Conservation (phyloP, 1,139 yeast species). For the Diutina siamensis region DNA sequence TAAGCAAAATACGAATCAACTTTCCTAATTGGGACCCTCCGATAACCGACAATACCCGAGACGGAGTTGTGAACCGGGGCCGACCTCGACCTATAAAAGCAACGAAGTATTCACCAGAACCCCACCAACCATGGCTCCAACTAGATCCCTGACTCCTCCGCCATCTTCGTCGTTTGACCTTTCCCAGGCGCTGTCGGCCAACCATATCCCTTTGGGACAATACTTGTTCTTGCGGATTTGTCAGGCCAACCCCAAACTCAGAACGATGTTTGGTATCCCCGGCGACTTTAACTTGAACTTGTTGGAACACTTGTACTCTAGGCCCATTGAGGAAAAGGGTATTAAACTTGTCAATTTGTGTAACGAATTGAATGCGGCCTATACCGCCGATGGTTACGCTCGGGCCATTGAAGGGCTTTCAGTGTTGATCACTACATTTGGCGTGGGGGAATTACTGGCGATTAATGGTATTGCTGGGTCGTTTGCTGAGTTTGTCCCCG, state of each 20-base stretch:
- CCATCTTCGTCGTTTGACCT: background rate
- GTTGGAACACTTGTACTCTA: constrained; percentile 24
- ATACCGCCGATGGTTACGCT: constrained; percentile 74
- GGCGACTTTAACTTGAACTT: constrained; percentile 31
- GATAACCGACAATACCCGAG: constrained; percentile 1
- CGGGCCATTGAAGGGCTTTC: constrained; percentile 35
- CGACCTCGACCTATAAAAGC: background rate
- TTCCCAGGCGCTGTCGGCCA: background rate
- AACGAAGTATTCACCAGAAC: too few species aligned
- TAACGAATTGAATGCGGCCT: constrained; percentile 39
- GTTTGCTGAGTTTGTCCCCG: constrained; percentile 67
- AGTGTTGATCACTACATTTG: constrained; percentile 53
- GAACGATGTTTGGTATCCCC: constrained; percentile 27
- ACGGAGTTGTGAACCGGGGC: background rate
- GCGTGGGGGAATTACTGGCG: constrained; percentile 84
- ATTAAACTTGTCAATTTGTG: constrained; percentile 11
- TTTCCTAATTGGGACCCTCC: background rate
- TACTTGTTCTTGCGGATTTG: constrained; percentile 24
- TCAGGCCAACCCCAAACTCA: constrained; percentile 26
- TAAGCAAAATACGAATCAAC: too few species aligned
- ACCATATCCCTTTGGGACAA: constrained; percentile 17
- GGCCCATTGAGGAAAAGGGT: constrained; percentile 13
- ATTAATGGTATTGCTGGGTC: constrained; percentile 79
- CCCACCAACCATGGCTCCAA: too few species aligned
- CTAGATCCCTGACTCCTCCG: background rate